phyloP scores from a whole-genome alignment of 129 eudicot species.

The Flaveria linearis region DNA sequence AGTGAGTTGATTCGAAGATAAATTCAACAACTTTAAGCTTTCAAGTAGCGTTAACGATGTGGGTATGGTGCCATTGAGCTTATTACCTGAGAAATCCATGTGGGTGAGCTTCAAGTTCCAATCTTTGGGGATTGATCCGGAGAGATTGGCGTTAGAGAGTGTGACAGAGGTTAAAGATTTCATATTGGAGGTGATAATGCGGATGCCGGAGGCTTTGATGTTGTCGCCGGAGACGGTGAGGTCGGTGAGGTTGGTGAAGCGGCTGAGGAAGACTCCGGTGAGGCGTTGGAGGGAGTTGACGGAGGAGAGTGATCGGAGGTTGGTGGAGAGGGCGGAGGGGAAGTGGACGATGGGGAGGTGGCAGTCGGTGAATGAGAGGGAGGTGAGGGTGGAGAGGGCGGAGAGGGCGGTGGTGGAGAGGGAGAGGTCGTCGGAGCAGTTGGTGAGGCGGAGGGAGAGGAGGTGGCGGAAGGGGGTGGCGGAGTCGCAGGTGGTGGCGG shows the following conservation, averaged over 20 bases:
- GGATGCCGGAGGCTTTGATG: slow-evolving; percentile 67
- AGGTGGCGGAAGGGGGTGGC: slow-evolving; percentile 78
- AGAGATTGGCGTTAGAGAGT: slow-evolving; percentile 57
- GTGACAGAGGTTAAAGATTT: slow-evolving; percentile 45
- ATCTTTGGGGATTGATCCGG: slow-evolving; percentile 65
- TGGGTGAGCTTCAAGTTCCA: slow-evolving; percentile 68
- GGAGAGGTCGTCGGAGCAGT: slow-evolving; percentile 65
- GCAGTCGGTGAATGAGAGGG: slow-evolving; percentile 64
- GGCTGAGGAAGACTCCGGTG: slow-evolving; percentile 79
- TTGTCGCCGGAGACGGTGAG: slow-evolving; percentile 50
- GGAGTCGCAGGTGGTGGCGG: slow-evolving; percentile 52
- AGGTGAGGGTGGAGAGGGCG: slow-evolving; percentile 69
- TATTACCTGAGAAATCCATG: slow-evolving; percentile 66
- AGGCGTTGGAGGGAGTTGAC: slow-evolving; percentile 61
- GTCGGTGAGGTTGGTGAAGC: slow-evolving; percentile 53
- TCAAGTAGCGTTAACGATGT: slow-evolving; percentile 51
- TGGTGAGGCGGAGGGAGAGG: slow-evolving; percentile 66
- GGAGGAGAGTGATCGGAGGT: slow-evolving; percentile 69
- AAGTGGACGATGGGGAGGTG: slow-evolving; percentile 54
- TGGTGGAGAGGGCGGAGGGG: slow-evolving; percentile 59
- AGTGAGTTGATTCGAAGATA: slow-evolving; percentile 61
- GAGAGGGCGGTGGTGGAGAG: slow-evolving; percentile 67
- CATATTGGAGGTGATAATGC: slow-evolving; percentile 49
- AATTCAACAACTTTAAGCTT: slow-evolving; percentile 51
- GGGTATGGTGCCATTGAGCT: slow-evolving; percentile 70